Evolutionary conservation across 352 stramenopile species (phyloP).

Genomic region (Globisporangium canariense): DNA sequence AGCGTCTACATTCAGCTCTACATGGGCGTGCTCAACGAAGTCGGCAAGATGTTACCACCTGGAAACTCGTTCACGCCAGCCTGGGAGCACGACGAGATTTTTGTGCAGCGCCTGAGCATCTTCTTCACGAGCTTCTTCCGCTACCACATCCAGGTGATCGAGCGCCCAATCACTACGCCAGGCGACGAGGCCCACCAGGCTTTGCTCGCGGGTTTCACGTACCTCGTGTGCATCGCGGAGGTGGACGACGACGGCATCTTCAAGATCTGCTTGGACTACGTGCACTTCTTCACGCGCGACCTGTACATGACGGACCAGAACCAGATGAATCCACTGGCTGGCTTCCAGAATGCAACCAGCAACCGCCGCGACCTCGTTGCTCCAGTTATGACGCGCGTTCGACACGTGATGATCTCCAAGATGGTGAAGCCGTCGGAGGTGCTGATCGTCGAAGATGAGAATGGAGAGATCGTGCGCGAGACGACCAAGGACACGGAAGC

Average conservation of each 20-base stretch:
- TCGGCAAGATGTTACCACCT: conserved; percentile 89
- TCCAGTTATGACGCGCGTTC: conserved; percentile 92
- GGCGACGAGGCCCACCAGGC: conserved; percentile 88
- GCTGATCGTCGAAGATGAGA: conserved; percentile 99
- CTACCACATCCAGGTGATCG: conserved; percentile 94
- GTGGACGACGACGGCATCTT: conserved; percentile 96
- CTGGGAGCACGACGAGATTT: conserved; percentile 94
- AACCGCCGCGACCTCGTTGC: conserved; percentile 71
- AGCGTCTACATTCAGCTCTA: conserved; percentile 94
- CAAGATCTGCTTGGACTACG: conserved; percentile 99
- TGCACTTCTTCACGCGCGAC: conserved; percentile 95
- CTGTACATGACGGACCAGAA: conserved; percentile 93
- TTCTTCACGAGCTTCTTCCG: conserved; percentile 96
- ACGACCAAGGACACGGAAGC: conserved; percentile 99
- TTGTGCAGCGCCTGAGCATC: conserved; percentile 96
- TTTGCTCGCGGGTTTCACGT: conserved; percentile 92
- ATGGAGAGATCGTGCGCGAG: conserved; percentile 95
- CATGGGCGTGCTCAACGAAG: conserved; percentile 90
- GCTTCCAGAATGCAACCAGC: conserved; percentile 46
- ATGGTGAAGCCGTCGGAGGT: conserved; percentile 99
- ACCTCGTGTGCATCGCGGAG: conserved; percentile 90
- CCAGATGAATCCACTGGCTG: conserved; percentile 57
- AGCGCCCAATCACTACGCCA: conserved; percentile 72
- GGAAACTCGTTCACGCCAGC: conserved; percentile 91
- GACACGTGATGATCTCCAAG: conserved; percentile 97